Percentiles rank a stretch among this genome's conserved stretches.
These are phyloP conservation scores for Gypsophila paniculata DNA, from an alignment of 179 eudicot species.

Conservation along the genomic window DNA sequence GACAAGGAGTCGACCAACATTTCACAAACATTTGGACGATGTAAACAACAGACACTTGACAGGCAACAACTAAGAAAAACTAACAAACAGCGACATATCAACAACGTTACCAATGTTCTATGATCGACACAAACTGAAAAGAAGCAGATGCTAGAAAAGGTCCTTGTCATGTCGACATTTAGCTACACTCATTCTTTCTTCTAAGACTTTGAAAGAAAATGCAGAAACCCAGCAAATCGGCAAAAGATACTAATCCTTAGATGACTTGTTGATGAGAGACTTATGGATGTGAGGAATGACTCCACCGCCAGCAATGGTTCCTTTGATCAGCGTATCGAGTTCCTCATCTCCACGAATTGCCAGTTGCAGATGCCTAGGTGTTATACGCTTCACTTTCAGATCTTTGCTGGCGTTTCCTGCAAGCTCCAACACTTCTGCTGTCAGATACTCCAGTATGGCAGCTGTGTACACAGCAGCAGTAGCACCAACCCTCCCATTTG, in stretches of 20 bases:
- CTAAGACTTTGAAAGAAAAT: not conserved
- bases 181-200: not conserved
- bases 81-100: not conserved
- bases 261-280: constrained; percentile 63
- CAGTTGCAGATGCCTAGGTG: constrained; percentile 61
- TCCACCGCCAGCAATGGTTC: constrained; percentile 64
- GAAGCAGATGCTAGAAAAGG: not conserved
- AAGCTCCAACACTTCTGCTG: constrained; percentile 60
- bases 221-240: not conserved
- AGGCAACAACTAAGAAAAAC: not conserved
- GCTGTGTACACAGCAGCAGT: constrained; percentile 69
- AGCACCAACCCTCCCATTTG: constrained; percentile 63
- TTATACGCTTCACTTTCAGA: constrained; percentile 64
- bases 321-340: constrained; percentile 62
- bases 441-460: constrained; percentile 57
- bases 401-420: constrained; percentile 66
- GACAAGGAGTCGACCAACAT: not conserved
- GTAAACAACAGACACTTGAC: not conserved
- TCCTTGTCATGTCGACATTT: not conserved
- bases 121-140: not conserved
- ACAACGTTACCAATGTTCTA: not conserved
- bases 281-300: constrained; percentile 67
- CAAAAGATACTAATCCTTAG: constrained; percentile 41
- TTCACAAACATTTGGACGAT: not conserved
- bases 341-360: constrained; percentile 71